Conservation (phyloP, 306 rosid species). For the Carpinus viminea region DNA sequence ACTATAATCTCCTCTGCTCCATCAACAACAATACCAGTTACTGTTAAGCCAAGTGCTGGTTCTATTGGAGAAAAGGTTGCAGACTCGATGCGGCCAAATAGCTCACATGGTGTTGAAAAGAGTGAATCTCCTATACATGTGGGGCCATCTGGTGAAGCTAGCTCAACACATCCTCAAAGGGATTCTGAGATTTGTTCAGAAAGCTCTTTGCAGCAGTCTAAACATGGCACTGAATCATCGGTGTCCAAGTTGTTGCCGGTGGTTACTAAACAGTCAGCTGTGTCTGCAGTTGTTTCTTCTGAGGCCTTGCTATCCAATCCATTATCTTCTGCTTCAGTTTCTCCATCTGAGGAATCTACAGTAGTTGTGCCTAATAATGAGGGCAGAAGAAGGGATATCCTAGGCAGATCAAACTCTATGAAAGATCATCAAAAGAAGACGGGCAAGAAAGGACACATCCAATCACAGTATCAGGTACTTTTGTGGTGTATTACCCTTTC, state of each 20-base stretch:
- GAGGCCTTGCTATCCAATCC: slow-evolving; percentile 38
- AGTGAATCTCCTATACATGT: slow-evolving; percentile 44
- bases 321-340: slow-evolving; percentile 28
- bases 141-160: slow-evolving; percentile 39
- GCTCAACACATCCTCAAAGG: slow-evolving; percentile 39
- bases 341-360: slow-evolving; percentile 40
- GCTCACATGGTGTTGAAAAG: slow-evolving; percentile 40
- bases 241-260: slow-evolving; percentile 33
- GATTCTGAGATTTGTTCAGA: slow-evolving; percentile 35
- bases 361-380: slow-evolving; percentile 43
- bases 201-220: slow-evolving; percentile 33
- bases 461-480: slow-evolving; percentile 65
- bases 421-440: slow-evolving; percentile 64
- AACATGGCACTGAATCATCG: slow-evolving; percentile 38
- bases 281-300: slow-evolving; percentile 31
- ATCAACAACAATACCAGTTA: slow-evolving; percentile 40
- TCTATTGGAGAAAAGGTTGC: slow-evolving; percentile 42
- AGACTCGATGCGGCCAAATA: slow-evolving; percentile 36
- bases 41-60: slow-evolving; percentile 46
- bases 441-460: slow-evolving; percentile 51
- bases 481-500: slow-evolving; percentile 15
- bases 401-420: slow-evolving; percentile 58
- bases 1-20: slow-evolving; percentile 36
- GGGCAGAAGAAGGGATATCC: slow-evolving; percentile 48
- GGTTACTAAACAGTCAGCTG: slow-evolving; percentile 33